Percentiles rank a stretch among this genome's conserved stretches.
phyloP scores from a whole-genome alignment of 306 rosid species.

The Datisca glomerata region DNA sequence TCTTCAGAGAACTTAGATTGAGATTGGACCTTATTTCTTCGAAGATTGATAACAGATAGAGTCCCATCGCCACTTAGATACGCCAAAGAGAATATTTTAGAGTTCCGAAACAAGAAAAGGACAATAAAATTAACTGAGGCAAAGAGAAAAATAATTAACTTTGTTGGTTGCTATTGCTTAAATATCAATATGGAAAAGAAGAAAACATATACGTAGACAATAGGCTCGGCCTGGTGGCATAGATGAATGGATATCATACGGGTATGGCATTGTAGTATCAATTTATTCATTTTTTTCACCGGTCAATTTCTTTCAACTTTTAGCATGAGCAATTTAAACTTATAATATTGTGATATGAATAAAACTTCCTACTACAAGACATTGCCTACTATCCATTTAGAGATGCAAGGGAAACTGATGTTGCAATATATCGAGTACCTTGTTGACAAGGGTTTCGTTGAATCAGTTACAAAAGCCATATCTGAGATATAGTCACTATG shows the following conservation, averaged over 20 bases:
- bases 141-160: no score
- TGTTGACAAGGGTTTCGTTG: conserved; percentile 69
- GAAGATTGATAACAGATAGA: conserved; percentile 83
- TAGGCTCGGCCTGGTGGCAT: no score
- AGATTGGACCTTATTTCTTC: conserved; percentile 64
- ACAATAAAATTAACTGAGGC: no score
- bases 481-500: conserved; percentile 80
- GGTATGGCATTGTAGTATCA: no score
- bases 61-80: conserved; percentile 83
- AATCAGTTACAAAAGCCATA: conserved; percentile 65
- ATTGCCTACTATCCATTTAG: neutral
- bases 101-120: neutral
- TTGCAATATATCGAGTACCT: conserved; percentile 36
- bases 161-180: no score
- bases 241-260: no score
- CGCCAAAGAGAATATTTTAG: conserved; percentile 10
- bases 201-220: neutral
- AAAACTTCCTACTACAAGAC: no score
- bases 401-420: neutral
- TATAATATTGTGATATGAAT: no score
- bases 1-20: conserved; percentile 91
- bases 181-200: no score
- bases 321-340: no score
- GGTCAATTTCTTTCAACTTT: no score
- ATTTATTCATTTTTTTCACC: no score